These are phyloP conservation scores for Leptomonas seymouri DNA, from an alignment of 208 protist species.

Conservation along the genomic window DNA sequence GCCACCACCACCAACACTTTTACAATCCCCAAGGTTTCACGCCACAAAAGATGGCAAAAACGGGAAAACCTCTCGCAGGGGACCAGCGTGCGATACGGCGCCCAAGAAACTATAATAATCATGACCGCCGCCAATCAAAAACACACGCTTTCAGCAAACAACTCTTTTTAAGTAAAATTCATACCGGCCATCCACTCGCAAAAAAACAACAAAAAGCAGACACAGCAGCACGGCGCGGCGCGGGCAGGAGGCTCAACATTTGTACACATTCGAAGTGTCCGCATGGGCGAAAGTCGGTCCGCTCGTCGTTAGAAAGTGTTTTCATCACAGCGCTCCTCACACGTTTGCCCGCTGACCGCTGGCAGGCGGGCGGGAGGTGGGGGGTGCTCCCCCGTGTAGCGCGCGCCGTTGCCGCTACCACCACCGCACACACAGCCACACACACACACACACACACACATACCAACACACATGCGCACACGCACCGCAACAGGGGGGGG, in stretches of 20 bases:
- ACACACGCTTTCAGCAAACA: too few species aligned
- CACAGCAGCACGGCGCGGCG: not conserved
- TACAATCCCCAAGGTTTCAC: too few species aligned
- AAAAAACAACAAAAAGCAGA: too few species aligned
- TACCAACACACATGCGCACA: not conserved
- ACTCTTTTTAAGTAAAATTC: too few species aligned
- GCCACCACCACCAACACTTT: too few species aligned
- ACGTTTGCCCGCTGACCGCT: not conserved
- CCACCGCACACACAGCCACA: not conserved
- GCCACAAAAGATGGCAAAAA: too few species aligned
- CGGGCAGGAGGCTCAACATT: constrained; percentile 28
- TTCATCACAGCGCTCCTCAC: constrained; percentile 30
- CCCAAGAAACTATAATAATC: too few species aligned
- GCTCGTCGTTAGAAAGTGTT: constrained; percentile 37
- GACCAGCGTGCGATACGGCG: too few species aligned
- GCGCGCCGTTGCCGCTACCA: not conserved
- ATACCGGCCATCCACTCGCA: too few species aligned
- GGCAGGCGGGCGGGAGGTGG: not conserved
- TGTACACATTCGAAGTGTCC: constrained; percentile 41
- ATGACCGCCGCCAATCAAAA: too few species aligned
- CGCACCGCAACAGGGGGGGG: not conserved
- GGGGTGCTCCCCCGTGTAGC: not conserved
- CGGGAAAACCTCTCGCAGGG: too few species aligned
- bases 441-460: not conserved
- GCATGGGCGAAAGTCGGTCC: constrained; percentile 31